phyloP scores from a whole-genome alignment of 345 rosid genomes.

The Pseudoturritis turrita region DNA sequence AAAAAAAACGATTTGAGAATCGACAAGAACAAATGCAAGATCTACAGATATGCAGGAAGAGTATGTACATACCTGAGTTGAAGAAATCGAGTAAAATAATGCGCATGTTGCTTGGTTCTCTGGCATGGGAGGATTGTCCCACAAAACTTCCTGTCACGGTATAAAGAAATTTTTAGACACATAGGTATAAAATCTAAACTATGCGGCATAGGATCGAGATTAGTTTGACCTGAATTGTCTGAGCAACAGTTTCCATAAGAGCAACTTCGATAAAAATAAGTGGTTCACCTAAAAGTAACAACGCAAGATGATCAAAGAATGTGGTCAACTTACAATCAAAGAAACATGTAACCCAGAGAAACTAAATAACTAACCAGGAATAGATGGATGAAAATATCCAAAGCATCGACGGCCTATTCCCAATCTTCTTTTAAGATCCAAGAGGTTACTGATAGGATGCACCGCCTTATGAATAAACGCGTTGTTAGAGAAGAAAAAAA shows the following conservation, averaged over 20 bases:
- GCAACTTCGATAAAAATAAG: slow-evolving; percentile 99
- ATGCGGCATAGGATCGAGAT: neutral
- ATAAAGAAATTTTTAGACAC: neutral
- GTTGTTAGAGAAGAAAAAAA: neutral
- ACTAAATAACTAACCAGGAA: slow-evolving; percentile 53
- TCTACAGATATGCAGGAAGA: neutral
- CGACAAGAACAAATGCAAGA: neutral
- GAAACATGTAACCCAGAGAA: neutral
- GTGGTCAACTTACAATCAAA: neutral
- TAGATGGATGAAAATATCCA: slow-evolving; percentile 86
- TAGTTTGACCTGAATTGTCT: slow-evolving; percentile 66
- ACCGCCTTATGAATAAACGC: slow-evolving; percentile 57
- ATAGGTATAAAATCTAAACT: neutral
- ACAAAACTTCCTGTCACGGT: slow-evolving; percentile 74
- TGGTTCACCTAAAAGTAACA: slow-evolving; percentile 66
- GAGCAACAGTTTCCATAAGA: slow-evolving; percentile 67
- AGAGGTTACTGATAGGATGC: slow-evolving; percentile 88
- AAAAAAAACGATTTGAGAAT: neutral
- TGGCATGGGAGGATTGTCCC: slow-evolving; percentile 86
- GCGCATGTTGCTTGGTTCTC: slow-evolving; percentile 79
- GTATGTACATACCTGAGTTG: slow-evolving; percentile 61
- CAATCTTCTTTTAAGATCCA: slow-evolving; percentile 89
- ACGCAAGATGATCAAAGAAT: neutral
- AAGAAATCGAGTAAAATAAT: slow-evolving; percentile 92
- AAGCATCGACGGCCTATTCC: slow-evolving; percentile 89